Evolutionary conservation across 2,329 filamentous ascomycete genomes (phyloP).

Genomic region (Sarocladiaceae sp.): DNA sequence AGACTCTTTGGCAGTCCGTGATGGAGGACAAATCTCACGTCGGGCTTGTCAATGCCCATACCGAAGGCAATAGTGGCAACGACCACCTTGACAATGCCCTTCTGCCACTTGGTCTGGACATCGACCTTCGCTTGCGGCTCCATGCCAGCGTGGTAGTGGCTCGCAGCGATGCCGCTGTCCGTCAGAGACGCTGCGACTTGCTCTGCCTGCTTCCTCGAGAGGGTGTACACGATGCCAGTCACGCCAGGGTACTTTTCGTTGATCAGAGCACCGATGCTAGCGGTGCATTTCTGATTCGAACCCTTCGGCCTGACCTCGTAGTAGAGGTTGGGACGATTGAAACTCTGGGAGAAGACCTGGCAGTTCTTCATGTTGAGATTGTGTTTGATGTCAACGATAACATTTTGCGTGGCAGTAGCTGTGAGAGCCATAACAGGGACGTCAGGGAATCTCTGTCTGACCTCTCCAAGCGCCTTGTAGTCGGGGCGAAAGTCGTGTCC

Average conservation of each 20-base stretch:
- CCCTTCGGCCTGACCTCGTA: slow-evolving; percentile 79
- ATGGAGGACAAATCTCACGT: slow-evolving; percentile 95
- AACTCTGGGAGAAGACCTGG: slow-evolving; percentile 82
- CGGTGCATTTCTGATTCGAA: slow-evolving; percentile 42
- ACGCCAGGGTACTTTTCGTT: slow-evolving; percentile 63
- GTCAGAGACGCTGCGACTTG: slow-evolving; percentile 66
- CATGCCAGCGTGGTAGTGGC: slow-evolving; percentile 85
- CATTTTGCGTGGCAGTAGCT: slow-evolving; percentile 89
- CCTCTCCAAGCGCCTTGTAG: slow-evolving; percentile 79
- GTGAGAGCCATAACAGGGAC: slow-evolving; percentile 94
- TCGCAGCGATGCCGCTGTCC: slow-evolving; percentile 63
- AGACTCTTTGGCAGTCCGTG: slow-evolving; percentile 89
- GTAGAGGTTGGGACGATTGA: slow-evolving; percentile 91
- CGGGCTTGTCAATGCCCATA: slow-evolving; percentile 99
- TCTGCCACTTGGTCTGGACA: slow-evolving; percentile 81
- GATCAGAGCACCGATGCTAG: slow-evolving; percentile 62
- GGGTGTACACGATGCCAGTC: slow-evolving; percentile 89
- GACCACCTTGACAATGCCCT: slow-evolving; percentile 75
- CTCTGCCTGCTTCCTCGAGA: slow-evolving; percentile 82
- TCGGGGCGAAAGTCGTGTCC: slow-evolving; percentile 96
- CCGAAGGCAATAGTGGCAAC: slow-evolving; percentile 98
- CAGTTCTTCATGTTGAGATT: slow-evolving; percentile 82
- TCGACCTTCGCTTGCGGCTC: slow-evolving; percentile 60
- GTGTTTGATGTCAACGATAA: slow-evolving; percentile 86
- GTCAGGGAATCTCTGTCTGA: slow-evolving; percentile 67